Percentiles rank a stretch among this genome's conserved stretches.
These are phyloP conservation scores for Leishmania braziliensis DNA, from an alignment of 208 protist genomes.

Conservation along the genomic window DNA sequence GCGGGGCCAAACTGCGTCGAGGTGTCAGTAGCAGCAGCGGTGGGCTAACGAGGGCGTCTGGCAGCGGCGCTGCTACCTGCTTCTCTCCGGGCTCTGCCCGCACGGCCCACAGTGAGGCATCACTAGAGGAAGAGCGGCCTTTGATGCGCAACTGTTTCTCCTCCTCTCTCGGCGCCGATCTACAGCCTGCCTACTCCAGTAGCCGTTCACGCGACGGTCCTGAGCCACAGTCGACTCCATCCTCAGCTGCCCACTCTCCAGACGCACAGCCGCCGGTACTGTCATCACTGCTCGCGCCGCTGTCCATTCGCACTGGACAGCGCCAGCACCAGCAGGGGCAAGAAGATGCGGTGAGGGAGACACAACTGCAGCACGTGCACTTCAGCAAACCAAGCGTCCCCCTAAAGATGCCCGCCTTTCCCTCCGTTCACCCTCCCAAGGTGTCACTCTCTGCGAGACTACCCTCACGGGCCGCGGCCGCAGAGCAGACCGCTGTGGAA, in stretches of 20 bases:
- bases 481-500: slow-evolving; percentile 13
- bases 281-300: neutral
- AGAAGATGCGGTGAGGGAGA: neutral
- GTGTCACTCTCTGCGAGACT: neutral
- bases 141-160: neutral
- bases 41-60: neutral
- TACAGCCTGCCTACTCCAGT: neutral
- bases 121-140: neutral
- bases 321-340: neutral
- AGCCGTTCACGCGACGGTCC: neutral
- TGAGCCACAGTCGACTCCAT: neutral
- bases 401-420: too few relatives aligned
- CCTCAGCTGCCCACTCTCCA: slow-evolving; percentile 10
- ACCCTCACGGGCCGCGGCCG: neutral
- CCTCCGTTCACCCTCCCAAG: neutral
- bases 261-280: slow-evolving; percentile 11
- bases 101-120: neutral
- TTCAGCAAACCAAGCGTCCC: slow-evolving; percentile 2
- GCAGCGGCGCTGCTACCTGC: neutral
- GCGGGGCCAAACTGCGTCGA: slow-evolving; percentile 5
- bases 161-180: neutral
- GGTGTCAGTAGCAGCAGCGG: slow-evolving; percentile 9
- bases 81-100: neutral
- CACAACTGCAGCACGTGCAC: slow-evolving; percentile 9
- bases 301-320: too few relatives aligned